Evolutionary conservation across 352 stramenopile genomes (phyloP).

Genomic region (Globisporangium okanoganense): DNA sequence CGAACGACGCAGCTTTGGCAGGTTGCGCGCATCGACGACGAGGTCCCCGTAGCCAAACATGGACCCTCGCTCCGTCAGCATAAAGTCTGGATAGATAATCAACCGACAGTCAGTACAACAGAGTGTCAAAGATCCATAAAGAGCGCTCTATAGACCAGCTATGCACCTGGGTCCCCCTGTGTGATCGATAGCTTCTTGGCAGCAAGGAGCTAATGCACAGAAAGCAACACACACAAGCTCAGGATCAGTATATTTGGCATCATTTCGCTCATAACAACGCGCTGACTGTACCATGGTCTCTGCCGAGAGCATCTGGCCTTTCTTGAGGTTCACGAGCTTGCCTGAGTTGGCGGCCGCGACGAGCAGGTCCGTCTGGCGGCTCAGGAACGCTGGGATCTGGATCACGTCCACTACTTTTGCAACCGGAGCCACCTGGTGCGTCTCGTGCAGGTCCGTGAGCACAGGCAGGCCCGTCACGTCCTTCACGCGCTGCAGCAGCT

Average conservation of each 20-base stretch:
- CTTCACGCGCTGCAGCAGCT: constrained; percentile 75
- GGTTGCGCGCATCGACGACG: constrained; percentile 80
- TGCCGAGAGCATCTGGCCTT: constrained; percentile 83
- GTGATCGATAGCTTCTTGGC: constrained; percentile 67
- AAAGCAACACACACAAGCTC: background rate
- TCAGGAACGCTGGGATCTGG: constrained; percentile 87
- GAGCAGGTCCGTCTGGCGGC: constrained; percentile 85
- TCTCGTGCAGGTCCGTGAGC: constrained; percentile 87
- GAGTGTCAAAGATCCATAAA: too few relatives aligned
- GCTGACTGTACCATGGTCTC: constrained; percentile 64
- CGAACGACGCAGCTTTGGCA: constrained; percentile 59
- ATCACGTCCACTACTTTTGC: constrained; percentile 76
- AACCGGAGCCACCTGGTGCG: constrained; percentile 64
- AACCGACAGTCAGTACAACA: constrained; percentile 4
- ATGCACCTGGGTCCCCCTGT: constrained; percentile 42
- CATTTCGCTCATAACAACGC: background rate
- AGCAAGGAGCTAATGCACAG: constrained; percentile 50
- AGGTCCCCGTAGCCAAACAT: constrained; percentile 89
- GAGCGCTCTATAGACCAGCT: background rate
- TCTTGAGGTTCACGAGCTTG: constrained; percentile 85
- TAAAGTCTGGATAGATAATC: constrained; percentile 41
- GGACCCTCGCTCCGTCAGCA: constrained; percentile 82
- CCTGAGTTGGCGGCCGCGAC: constrained; percentile 71
- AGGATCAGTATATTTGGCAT: too few relatives aligned
- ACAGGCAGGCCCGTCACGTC: constrained; percentile 64